A percentile compares a stretch with the other conserved stretches of the same genome.
Conservation (phyloP, 805 yeast species). For the Saccharomyces mikatae region DNA sequence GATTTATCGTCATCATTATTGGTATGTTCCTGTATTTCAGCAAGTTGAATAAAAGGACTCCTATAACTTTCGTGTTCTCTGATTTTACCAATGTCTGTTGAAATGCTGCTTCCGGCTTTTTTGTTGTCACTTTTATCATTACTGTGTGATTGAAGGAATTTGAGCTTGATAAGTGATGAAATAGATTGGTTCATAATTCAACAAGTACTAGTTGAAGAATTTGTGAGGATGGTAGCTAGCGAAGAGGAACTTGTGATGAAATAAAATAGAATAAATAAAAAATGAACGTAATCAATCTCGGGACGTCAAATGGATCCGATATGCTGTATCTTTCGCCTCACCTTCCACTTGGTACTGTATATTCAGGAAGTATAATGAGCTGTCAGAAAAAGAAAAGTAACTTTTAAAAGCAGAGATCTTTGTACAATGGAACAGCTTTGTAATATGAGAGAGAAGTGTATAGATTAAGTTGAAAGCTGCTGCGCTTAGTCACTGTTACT, state of each 20-base stretch:
- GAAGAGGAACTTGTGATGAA: background rate
- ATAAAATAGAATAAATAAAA: background rate
- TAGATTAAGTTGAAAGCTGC: background rate
- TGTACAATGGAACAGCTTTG: background rate
- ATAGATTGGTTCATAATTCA: constrained; percentile 19
- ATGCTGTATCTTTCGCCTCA: background rate
- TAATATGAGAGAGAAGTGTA: no score
- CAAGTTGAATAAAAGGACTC: background rate
- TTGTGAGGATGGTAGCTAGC: background rate
- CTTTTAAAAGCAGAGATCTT: background rate
- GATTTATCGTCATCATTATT: background rate
- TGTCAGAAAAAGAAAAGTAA: background rate
- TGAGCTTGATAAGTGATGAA: constrained; percentile 15
- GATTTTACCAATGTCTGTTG: background rate
- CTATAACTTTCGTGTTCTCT: background rate
- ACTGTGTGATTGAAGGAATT: constrained; percentile 12
- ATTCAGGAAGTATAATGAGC: background rate
- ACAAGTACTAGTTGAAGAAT: background rate
- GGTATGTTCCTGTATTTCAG: background rate
- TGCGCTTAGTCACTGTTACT: background rate
- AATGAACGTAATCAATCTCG: background rate
- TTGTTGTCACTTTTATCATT: background rate
- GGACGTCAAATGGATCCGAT: background rate
- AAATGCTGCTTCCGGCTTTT: background rate
- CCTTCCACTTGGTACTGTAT: background rate